Evolutionary conservation across 108 stramenopile species (phyloP).

Genomic region (Conticribra weissflogii): DNA sequence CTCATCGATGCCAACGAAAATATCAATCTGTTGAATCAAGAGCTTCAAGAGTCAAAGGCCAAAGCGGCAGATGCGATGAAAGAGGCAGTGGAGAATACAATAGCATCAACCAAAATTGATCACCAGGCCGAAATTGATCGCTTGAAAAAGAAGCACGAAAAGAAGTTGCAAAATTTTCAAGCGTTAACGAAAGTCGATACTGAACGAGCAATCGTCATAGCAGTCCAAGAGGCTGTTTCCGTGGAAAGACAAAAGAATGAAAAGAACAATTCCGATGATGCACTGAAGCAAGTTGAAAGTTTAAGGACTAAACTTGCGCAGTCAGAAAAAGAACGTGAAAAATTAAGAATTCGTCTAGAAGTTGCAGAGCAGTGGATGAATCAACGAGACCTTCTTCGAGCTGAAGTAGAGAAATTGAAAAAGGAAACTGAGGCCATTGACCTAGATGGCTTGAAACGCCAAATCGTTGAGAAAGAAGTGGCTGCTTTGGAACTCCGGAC

Average conservation of each 20-base stretch:
- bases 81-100: background rate
- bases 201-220: background rate
- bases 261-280: background rate
- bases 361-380: background rate
- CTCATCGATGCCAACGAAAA: background rate
- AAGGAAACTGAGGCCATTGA: background rate
- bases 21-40: background rate
- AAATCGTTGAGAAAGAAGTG: background rate
- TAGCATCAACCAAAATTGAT: background rate
- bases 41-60: background rate
- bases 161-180: background rate
- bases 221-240: background rate
- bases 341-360: background rate
- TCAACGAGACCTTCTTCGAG: background rate
- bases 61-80: background rate
- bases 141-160: background rate
- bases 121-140: background rate
- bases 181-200: background rate
- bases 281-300: background rate
- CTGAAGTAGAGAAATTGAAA: background rate
- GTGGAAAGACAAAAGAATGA: background rate
- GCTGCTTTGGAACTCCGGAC: background rate
- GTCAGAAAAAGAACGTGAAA: background rate
- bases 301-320: background rate
- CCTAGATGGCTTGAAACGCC: background rate